Evolutionary conservation across 306 rosid genomes (phyloP), one percentile per base, ranked within the genome.

Genomic region (Prunus mume): DNA sequence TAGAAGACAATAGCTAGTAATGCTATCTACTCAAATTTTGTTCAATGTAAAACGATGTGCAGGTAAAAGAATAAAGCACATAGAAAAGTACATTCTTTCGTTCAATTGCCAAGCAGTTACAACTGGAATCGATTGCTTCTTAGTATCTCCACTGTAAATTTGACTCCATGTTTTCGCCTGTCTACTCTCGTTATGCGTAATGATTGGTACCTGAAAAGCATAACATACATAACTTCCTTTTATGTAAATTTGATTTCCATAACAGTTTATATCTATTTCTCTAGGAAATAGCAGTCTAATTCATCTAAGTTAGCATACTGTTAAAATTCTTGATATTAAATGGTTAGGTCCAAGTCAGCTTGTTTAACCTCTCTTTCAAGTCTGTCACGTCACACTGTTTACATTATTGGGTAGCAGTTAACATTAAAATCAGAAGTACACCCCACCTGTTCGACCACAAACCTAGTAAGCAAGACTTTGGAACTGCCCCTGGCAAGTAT

Each of bases 111-210:
- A 91, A 43, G 97, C 45, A 65, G 86, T 78, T 71, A 85, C 82
- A 84, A 91, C 94, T 19, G 97, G 94, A 76, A 91, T 86, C 72
- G 97, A 87, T 78, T 89, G 94, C 54, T 85, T 86, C 68, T 78
- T 87, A 47, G 97, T 91, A 28, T 91, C 94, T 85, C 87, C 94
- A 62, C 91, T 91, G 79, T 68, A 89, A 46, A 91, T 66, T 82
- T 85, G 87, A 85, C 90, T 88, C 92, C 97, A 89, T 22, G 79
- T 15, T 78, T 68, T 80, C 12, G 94, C 94, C 73, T 83, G 92
- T 67, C 86, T 88, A 80, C 86, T 91, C 85, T 91, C 91, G 24
- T 78, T 83, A 71, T 87, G 92, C 22, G 86, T 56, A 61, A 89
- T 22, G 10, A 91, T 75, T 51, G 97, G 94, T 65, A 91, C 94